These are phyloP conservation scores for Phytophthora citricola DNA, from an alignment of 352 stramenopile genomes.

Conservation along the genomic window DNA sequence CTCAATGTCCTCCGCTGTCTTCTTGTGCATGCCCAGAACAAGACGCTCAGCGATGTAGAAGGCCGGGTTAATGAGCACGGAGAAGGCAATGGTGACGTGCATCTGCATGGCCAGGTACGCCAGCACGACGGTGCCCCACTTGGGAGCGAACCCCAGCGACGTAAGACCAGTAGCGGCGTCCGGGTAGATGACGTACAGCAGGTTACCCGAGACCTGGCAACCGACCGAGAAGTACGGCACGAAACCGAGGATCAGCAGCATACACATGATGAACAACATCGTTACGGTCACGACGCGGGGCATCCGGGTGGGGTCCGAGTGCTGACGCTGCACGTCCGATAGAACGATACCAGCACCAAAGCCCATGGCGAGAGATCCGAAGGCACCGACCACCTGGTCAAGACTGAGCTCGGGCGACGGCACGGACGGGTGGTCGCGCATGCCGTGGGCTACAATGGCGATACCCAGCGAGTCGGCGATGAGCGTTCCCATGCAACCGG, in stretches of 20 bases:
- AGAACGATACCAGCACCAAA: conserved; percentile 72
- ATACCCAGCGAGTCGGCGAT: conserved; percentile 32
- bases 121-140: conserved; percentile 50
- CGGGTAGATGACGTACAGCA: conserved; percentile 67
- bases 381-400: conserved; percentile 56
- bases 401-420: conserved; percentile 52
- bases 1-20: conserved; percentile 41
- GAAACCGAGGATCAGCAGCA: conserved; percentile 55
- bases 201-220: conserved; percentile 69
- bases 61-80: conserved; percentile 55
- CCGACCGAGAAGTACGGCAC: conserved; percentile 62
- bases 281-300: conserved; percentile 49
- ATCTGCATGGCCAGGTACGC: conserved; percentile 53
- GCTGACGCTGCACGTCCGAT: conserved; percentile 60
- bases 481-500: conserved; percentile 61
- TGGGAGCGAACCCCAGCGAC: conserved; percentile 45
- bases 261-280: conserved; percentile 57
- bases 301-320: conserved; percentile 40
- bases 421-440: conserved; percentile 48
- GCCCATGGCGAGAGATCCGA: conserved; percentile 70
- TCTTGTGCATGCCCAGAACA: conserved; percentile 64
- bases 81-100: conserved; percentile 48
- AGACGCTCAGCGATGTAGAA: conserved; percentile 61
- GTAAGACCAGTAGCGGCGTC: conserved; percentile 40
- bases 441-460: conserved; percentile 33